Conservation (phyloP, 75 land plant species). For the Cryptomeria japonica region DNA sequence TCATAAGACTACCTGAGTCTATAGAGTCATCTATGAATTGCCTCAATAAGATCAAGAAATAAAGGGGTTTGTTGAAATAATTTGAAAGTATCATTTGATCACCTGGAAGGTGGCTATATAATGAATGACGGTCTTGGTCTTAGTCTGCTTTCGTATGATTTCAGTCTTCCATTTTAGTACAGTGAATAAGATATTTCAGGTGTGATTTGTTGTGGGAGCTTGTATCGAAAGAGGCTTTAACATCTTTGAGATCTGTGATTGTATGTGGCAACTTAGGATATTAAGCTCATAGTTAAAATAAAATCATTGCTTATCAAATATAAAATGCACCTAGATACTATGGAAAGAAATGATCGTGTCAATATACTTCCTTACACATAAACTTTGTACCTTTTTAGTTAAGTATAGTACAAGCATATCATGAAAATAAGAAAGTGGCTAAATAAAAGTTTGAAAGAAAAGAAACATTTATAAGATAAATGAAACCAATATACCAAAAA, state of each 20-base stretch:
- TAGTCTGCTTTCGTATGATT: background rate
- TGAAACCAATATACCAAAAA: background rate
- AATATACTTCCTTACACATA: background rate
- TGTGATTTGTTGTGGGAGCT: background rate
- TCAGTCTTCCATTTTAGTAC: background rate
- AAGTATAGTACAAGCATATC: background rate
- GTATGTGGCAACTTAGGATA: background rate
- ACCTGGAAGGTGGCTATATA: background rate
- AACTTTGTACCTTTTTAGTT: background rate
- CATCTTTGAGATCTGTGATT: background rate
- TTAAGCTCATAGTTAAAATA: background rate
- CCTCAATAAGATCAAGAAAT: too few relatives aligned
- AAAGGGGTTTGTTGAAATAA: too few relatives aligned
- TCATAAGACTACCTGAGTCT: too few relatives aligned
- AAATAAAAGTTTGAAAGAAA: background rate
- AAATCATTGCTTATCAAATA: background rate
- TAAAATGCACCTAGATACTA: background rate
- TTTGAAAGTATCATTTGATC: background rate
- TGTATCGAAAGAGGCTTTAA: background rate
- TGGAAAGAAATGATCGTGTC: background rate
- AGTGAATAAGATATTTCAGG: background rate
- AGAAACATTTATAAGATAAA: background rate
- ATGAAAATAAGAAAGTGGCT: slow-evolving; percentile 1
- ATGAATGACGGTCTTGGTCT: background rate
- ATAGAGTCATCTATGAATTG: too few relatives aligned